phyloP scores from a whole-genome alignment of 371 early-diverging fungal genomes.

The Dentiscutata heterogama region DNA sequence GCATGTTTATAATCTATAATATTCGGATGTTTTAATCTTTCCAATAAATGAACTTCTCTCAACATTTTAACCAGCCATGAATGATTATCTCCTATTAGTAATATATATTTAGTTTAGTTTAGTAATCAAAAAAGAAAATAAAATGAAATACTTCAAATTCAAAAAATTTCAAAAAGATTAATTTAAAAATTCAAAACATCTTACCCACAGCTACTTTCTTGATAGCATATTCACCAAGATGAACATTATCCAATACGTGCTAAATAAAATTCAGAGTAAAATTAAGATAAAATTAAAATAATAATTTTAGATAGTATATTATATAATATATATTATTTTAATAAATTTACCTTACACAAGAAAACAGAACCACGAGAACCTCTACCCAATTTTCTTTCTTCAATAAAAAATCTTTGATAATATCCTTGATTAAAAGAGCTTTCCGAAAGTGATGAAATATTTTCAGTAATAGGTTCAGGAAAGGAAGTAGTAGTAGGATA shows the following conservation, averaged over 20 bases:
- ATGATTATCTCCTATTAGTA: conserved; percentile 73
- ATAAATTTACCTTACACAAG: conserved; percentile 86
- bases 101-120: not conserved
- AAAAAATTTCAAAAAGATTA: too few relatives aligned
- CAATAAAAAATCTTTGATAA: conserved; percentile 94
- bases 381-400: conserved; percentile 86
- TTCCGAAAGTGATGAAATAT: conserved; percentile 48
- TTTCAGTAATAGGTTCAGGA: conserved; percentile 32
- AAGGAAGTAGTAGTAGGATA: conserved; percentile 8
- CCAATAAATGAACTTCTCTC: conserved; percentile 91
- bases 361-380: conserved; percentile 94
- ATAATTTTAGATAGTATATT: too few relatives aligned
- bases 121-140: not conserved
- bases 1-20: conserved; percentile 95
- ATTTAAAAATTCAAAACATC: not conserved
- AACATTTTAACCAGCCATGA: conserved; percentile 95
- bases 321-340: too few relatives aligned
- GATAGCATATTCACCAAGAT: conserved; percentile 88
- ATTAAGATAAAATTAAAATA: too few relatives aligned
- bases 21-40: conserved; percentile 89
- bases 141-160: not conserved
- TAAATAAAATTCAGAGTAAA: conserved; percentile 25
- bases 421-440: conserved; percentile 91
- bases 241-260: conserved; percentile 87
- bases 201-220: conserved; percentile 92